Evolutionary conservation across 2,329 filamentous ascomycete species (phyloP), one percentile per base, ranked within the genome.

Genomic region (Tolypocladium nubicola): DNA sequence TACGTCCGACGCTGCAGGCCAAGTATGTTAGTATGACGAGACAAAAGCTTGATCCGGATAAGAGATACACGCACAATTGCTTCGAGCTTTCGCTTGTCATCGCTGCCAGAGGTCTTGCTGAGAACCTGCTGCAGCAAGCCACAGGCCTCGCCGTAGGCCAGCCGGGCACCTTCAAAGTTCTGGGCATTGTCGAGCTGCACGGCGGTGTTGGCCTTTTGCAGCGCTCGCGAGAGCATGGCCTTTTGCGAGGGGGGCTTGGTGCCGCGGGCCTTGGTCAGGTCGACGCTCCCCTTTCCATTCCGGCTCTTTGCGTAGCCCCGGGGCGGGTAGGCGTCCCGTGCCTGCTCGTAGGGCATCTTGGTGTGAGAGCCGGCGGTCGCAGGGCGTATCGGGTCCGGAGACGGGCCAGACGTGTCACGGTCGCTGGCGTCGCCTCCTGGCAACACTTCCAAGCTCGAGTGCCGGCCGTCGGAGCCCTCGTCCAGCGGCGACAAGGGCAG

Each of bases 171-270:
- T 69, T 93, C 89, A 61, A 94, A 93, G 67, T 97, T 96, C 66
- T 94, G 89, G 16, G 90, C 91, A 80, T 97, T 97, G 73, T 99
- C 94, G 45, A 99, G 82, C 63, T 97, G 82, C 33, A 99, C 94
- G 26, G 94, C 94, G 14, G 90, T 93, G 68, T 99, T 97, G 54
- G 94, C 94, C 74, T 97, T 96, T 69, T 96, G 88, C 56, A 99
- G 76, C 0, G 94, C 94, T 65, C 89, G 89, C n/a, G 93, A 96
- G 40, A 99, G 80, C 92, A 97, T 97, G 13, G 87, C 89, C 76
- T 97, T 97, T 70, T 97, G 88, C 1, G 88, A 90, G 16, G 83
- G 83, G n/a, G 74, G 74, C 60, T 78, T 78, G n/a, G 59, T 45
- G 19, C 60, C 58, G 11, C 68, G 66, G 49, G 57, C 57, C 56